Evolutionary conservation across 2,329 filamentous ascomycete species (phyloP), one percentile per base, ranked within the genome.

Genomic region (Monosporascus sp.): DNA sequence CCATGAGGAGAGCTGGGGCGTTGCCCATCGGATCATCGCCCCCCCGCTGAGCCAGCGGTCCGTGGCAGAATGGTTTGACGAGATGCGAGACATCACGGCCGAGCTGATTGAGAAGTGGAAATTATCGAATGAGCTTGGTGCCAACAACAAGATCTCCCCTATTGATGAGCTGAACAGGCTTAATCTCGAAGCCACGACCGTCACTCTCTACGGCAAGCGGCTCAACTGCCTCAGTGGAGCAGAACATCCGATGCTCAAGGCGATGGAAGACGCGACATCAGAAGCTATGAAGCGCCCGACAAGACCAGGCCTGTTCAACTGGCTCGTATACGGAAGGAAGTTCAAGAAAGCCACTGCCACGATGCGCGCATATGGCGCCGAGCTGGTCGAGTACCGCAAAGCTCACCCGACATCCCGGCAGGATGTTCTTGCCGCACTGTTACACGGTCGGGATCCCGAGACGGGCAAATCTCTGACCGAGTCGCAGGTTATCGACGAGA

Each of bases 401-500:
- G 68, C 74, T 2, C 75, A 82, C 57, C 78, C 80, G 0, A 75
- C 74, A 0, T 74, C 79, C 14, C 77, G 78, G n/a, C 76, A 79
- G 47, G 86, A 89, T 60, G 60, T 88, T 27, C 74, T 89, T 8
- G 74, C 83, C 49, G 77, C 79, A 3, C 73, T 89, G 65, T 65
- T 89, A 54, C 76, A 78, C 52, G 77, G 72, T 14, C 77, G 74
- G 41, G 86, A 89, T 58, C 79, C 82, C 0, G 76, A 85, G 62
- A 87, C 85, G 0, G 82, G 81, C 27, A 72, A 77, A 54, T 70
- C 69, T 2, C 72, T 89, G 58, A 77, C 71, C 5, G 79, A 87
- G 5, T 78, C 79, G 9, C 80, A 81, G 55, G 78, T 88, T 48
- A 76, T 86, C 48, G 83, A 88, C 66, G 86, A 89, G 65, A 83